Percentiles rank a stretch among this genome's conserved stretches.
phyloP scores from a whole-genome alignment of 176 grass and related monocot species.

The Raddia guianensis region DNA sequence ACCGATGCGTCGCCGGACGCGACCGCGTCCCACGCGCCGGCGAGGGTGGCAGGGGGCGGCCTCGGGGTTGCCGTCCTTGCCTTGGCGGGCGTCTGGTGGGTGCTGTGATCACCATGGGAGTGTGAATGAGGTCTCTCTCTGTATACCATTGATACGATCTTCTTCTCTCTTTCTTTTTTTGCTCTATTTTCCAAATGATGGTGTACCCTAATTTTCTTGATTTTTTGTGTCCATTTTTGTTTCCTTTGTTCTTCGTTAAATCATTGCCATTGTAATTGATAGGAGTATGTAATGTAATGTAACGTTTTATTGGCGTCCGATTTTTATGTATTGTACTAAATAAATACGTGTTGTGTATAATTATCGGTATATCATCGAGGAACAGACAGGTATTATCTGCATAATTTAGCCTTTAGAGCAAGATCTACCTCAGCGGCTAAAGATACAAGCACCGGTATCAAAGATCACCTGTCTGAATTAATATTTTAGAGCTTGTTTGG shows the following conservation, averaged over 20 bases:
- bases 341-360: slow-evolving; percentile 30
- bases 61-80: slow-evolving; percentile 43
- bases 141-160: neutral
- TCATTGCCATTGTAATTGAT: slow-evolving; percentile 27
- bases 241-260: neutral
- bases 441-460: too few relatives aligned
- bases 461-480: too few relatives aligned
- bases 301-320: neutral
- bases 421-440: too few relatives aligned
- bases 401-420: too few relatives aligned
- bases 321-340: slow-evolving; percentile 48
- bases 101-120: slow-evolving; percentile 35
- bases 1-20: slow-evolving; percentile 47
- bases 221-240: slow-evolving; percentile 32
- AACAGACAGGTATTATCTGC: too few relatives aligned
- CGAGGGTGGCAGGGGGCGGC: slow-evolving; percentile 13
- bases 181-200: neutral
- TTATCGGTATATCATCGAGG: too few relatives aligned
- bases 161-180: slow-evolving; percentile 9
- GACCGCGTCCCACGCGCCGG: slow-evolving; percentile 25
- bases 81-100: slow-evolving; percentile 48
- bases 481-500: too few relatives aligned
- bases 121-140: neutral
- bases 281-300: slow-evolving; percentile 34
- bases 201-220: neutral